Evolutionary conservation across 768 basidiomycete species (phyloP).

Genomic region (Termitomyces sp.): DNA sequence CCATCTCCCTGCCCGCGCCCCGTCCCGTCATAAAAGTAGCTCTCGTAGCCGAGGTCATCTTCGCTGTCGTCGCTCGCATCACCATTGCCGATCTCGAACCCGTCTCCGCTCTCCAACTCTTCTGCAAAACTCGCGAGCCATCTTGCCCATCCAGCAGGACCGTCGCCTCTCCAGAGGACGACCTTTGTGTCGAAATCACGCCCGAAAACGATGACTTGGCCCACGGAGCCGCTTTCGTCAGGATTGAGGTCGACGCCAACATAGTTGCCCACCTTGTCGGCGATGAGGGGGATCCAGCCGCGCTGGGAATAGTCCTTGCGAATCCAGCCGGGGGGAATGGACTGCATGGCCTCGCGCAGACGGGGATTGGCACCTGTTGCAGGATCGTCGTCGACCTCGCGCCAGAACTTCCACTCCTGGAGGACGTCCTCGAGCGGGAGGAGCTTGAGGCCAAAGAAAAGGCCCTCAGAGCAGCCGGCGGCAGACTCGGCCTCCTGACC

Average conservation of each 20-base stretch:
- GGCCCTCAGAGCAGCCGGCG: constrained; percentile 82
- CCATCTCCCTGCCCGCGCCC: constrained; percentile 76
- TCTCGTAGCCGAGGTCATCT: constrained; percentile 80
- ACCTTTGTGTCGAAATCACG: constrained; percentile 98
- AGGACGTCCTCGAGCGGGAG: constrained; percentile 90
- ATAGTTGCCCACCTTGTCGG: constrained; percentile 94
- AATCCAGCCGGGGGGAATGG: constrained; percentile 87
- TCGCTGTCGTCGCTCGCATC: constrained; percentile 70
- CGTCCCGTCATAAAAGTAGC: constrained; percentile 80
- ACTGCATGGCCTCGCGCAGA: constrained; percentile 75
- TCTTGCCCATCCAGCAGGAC: constrained; percentile 87
- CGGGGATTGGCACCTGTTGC: constrained; percentile 72
- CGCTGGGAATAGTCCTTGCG: constrained; percentile 85
- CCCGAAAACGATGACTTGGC: constrained; percentile 98
- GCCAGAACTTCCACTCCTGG: constrained; percentile 96
- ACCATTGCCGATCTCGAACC: constrained; percentile 68
- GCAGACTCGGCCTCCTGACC: constrained; percentile 92
- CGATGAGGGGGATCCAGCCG: constrained; percentile 95
- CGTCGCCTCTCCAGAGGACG: constrained; percentile 90
- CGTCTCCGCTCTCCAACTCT: constrained; percentile 86
- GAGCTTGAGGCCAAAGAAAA: constrained; percentile 94
- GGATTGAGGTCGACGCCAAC: constrained; percentile 94
- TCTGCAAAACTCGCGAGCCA: constrained; percentile 92
- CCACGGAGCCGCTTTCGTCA: constrained; percentile 62
- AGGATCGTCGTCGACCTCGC: constrained; percentile 88